Evolutionary conservation across 257 asterid species (phyloP).

Genomic region (Lithospermum erythrorhizon): DNA sequence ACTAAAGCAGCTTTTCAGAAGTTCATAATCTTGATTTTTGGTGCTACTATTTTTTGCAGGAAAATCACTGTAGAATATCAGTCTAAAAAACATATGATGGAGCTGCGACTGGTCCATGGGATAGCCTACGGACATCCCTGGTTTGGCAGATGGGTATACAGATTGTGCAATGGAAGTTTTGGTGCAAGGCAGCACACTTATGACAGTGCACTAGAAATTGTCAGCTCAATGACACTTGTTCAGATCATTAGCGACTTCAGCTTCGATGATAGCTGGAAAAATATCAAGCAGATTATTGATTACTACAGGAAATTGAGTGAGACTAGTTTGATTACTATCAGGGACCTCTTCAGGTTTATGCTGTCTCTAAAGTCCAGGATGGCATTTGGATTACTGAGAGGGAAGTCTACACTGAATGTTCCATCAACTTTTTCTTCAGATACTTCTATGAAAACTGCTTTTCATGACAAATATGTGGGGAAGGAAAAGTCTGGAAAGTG

Average conservation of each 20-base stretch:
- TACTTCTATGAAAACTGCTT: constrained; percentile 15
- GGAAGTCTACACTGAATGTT: constrained; percentile 2
- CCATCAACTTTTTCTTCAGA: constrained; percentile 15
- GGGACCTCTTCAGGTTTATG: constrained; percentile 67
- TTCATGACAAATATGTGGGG: constrained; percentile 15
- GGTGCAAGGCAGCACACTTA: constrained; percentile 71
- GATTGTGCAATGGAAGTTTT: constrained; percentile 72
- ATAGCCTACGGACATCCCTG: constrained; percentile 81
- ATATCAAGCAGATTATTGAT: constrained; percentile 34
- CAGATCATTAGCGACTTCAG: constrained; percentile 34
- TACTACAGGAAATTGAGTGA: constrained; percentile 52
- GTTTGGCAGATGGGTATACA: constrained; percentile 91
- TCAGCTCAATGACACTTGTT: constrained; percentile 65
- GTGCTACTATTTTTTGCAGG: constrained; percentile 24
- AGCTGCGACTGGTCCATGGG: constrained; percentile 70
- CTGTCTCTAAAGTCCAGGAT: constrained; percentile 34
- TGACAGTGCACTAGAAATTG: constrained; percentile 43
- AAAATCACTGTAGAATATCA: constrained; percentile 71
- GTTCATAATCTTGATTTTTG: constrained; percentile 8
- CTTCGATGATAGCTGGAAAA: constrained; percentile 20
- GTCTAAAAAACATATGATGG: constrained; percentile 65
- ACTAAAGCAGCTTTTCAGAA: background rate
- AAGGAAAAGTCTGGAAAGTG: constrained; percentile 38
- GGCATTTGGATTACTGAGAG: constrained; percentile 16
- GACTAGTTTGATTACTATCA: constrained; percentile 35